Percentiles rank a stretch among this genome's conserved stretches.
Conservation (phyloP, 1,284 basidiomycete species). For the Wolfiporia cocos region DNA sequence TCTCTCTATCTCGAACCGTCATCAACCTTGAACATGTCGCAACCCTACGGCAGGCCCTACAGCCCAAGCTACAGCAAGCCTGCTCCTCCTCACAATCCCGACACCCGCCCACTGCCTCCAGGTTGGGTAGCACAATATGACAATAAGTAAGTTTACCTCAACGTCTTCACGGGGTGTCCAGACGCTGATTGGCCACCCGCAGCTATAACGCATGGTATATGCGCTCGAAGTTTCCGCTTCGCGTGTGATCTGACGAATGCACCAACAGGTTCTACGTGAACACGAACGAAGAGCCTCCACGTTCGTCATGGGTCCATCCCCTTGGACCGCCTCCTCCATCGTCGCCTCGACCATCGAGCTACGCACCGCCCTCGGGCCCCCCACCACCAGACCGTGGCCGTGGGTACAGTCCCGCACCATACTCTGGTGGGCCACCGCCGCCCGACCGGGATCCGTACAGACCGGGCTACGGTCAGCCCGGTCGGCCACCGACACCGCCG, state of each 20-base stretch:
- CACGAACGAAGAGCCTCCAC: slow-evolving; percentile 50
- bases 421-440: slow-evolving; percentile 5
- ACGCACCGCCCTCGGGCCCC: slow-evolving; percentile 37
- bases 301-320: slow-evolving; percentile 63
- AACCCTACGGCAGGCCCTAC: slow-evolving; percentile 26
- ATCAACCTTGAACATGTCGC: slow-evolving; percentile 29
- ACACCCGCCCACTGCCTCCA: slow-evolving; percentile 53
- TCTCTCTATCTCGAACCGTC: neutral
- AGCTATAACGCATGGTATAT: slow-evolving; percentile 67
- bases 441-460: slow-evolving; percentile 12
- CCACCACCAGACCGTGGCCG: slow-evolving; percentile 31
- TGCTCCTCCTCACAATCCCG: slow-evolving; percentile 42
- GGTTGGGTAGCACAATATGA: slow-evolving; percentile 73
- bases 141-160: slow-evolving; percentile 41
- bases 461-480: slow-evolving; percentile 16
- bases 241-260: neutral
- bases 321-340: slow-evolving; percentile 38
- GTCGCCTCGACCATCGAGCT: slow-evolving; percentile 31
- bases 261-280: slow-evolving; percentile 65
- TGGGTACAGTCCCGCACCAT: slow-evolving; percentile 20
- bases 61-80: slow-evolving; percentile 1
- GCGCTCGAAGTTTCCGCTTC: neutral
- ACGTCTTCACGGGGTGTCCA: slow-evolving; percentile 1
- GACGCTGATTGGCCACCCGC: neutral
- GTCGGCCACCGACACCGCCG: slow-evolving; percentile 1